Evolutionary conservation across 495 filamentous ascomycete species (phyloP), one percentile per base, ranked within the genome.

Genomic region (Lasiosphaeria hispida): DNA sequence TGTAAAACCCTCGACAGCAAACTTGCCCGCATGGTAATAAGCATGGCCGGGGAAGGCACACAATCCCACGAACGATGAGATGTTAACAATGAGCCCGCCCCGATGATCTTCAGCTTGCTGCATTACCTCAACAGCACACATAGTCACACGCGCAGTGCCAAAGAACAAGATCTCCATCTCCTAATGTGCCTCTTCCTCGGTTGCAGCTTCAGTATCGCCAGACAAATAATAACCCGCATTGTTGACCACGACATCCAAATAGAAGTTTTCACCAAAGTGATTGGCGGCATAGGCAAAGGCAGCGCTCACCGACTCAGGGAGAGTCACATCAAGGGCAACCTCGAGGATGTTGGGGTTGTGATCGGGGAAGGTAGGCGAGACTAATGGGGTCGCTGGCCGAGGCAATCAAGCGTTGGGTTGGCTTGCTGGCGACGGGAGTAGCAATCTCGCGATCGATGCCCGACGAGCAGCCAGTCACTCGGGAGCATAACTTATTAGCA

Each of bases 1-100:
- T 0, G 82, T 81, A 59, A 78, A 83, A 2, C 82, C 82, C 57
- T 82, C 80, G 9, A 84, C 64, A 3, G 77, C 79, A 55, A 79
- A 84, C 64, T 83, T 84, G 37, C 72, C 73, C 3, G 82, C 80
- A 64, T 82, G 80, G 59, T 85, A 84, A 57, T 77, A 82, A 0
- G 77, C 67, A 57, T 75, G 62, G 0, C 75, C 77, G 0, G 80
- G 76, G 8, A 75, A 75, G 3, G 73, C 77, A 3, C 72, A 34
- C 34, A 67, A 71, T 1, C 82, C 82, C 0, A 76, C 80, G 42
- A 85, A 72, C 7, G 75, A 80, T 6, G 75, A 77, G 10, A 87
- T 64, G 52, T 85, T 80, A 13, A 82, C 53, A 19, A 85, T 73
- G 11, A 82, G 63, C 1, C 80, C 82, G 17, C 81, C 82, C 11